Conservation (phyloP, 305 asterid species). For the Solanum aculeatissimum region DNA sequence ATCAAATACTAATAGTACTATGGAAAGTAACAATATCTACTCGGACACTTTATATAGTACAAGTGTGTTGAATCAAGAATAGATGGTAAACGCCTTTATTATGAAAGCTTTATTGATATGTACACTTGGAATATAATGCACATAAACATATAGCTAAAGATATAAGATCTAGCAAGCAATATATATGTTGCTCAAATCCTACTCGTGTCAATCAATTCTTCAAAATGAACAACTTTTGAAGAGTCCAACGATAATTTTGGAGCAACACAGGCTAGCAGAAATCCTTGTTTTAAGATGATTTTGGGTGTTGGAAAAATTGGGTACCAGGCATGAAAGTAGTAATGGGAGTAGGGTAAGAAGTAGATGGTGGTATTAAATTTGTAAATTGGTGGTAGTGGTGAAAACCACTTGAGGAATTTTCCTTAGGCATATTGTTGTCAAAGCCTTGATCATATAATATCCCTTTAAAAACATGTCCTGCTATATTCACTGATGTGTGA, state of each 20-base stretch:
- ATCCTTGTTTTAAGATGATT: not conserved
- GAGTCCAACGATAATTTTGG: not conserved
- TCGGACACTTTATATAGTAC: not conserved
- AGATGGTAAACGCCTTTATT: not conserved
- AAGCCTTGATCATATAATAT: constrained; percentile 16
- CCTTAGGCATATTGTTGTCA: not conserved
- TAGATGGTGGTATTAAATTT: not conserved
- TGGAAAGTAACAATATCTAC: not conserved
- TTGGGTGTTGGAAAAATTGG: not conserved
- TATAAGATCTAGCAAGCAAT: not conserved
- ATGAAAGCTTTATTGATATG: not conserved
- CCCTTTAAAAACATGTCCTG: constrained; percentile 20
- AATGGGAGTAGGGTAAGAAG: constrained; percentile 1
- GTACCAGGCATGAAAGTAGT: not conserved
- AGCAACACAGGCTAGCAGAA: not conserved
- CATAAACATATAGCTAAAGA: not conserved
- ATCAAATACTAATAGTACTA: not conserved
- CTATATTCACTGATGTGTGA: constrained; percentile 14
- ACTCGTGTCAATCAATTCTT: not conserved
- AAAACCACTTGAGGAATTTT: not conserved
- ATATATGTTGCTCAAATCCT: not conserved
- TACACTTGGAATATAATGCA: not conserved
- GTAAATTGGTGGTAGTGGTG: not conserved
- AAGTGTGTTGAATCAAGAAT: not conserved
- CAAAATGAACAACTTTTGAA: not conserved